Conservation (phyloP, 208 protist genomes). For the Vickermania ingenoplastis region DNA sequence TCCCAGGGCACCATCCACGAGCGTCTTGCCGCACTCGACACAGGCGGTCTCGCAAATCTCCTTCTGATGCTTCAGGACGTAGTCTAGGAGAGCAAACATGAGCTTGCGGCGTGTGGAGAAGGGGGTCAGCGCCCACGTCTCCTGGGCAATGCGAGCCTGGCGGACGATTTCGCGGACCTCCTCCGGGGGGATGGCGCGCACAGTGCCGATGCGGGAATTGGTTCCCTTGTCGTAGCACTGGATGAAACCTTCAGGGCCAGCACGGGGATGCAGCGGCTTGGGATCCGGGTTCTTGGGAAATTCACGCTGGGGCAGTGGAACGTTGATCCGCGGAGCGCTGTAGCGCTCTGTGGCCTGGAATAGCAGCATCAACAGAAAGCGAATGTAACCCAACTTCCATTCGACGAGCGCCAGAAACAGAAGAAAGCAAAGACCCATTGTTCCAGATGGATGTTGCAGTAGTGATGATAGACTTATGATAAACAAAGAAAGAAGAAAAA, state of each 20-base stretch:
- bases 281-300: slow-evolving; percentile 38
- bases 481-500: neutral
- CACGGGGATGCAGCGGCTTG: slow-evolving; percentile 51
- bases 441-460: too few species aligned
- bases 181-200: slow-evolving; percentile 54
- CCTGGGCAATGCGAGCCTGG: slow-evolving; percentile 67
- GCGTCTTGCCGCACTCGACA: slow-evolving; percentile 87
- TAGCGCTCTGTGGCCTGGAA: slow-evolving; percentile 67
- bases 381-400: slow-evolving; percentile 46
- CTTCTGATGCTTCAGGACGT: slow-evolving; percentile 69
- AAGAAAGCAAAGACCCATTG: slow-evolving; percentile 30
- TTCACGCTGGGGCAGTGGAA: slow-evolving; percentile 43
- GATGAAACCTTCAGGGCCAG: slow-evolving; percentile 61
- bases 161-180: slow-evolving; percentile 55
- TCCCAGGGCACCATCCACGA: slow-evolving; percentile 85
- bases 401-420: slow-evolving; percentile 41
- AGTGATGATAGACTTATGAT: neutral
- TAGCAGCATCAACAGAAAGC: slow-evolving; percentile 25
- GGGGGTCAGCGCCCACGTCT: slow-evolving; percentile 70
- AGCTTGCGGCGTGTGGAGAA: slow-evolving; percentile 81
- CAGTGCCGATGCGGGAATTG: slow-evolving; percentile 62
- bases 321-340: slow-evolving; percentile 62
- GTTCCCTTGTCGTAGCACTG: slow-evolving; percentile 88
- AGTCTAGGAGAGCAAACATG: slow-evolving; percentile 80
- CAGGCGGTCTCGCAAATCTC: slow-evolving; percentile 82